phyloP scores from a whole-genome alignment of 768 basidiomycete species.

The Antrodiella citrinella region DNA sequence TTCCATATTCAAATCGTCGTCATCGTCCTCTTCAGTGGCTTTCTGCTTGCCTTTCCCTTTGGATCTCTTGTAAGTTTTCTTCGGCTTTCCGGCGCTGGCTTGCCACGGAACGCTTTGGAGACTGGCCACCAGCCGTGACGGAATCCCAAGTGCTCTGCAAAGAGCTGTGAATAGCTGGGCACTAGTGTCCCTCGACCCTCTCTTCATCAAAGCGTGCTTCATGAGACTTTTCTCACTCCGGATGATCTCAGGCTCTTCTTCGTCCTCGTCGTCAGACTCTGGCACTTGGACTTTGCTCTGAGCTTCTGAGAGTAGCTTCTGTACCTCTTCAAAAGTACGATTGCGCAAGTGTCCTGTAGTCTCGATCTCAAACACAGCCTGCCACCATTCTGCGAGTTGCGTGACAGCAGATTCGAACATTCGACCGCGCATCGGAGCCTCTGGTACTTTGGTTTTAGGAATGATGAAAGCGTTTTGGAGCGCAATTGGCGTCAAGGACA shows the following conservation, averaged over 20 bases:
- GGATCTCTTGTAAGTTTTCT: constrained; percentile 31
- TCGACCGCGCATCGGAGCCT: constrained; percentile 72
- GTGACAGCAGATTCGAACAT: constrained; percentile 79
- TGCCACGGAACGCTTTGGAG: constrained; percentile 93
- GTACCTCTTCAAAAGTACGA: constrained; percentile 70
- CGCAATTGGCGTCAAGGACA: constrained; percentile 76
- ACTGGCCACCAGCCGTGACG: constrained; percentile 81
- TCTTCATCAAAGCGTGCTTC: constrained; percentile 81
- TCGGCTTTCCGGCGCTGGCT: constrained; percentile 51
- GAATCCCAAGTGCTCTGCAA: constrained; percentile 79
- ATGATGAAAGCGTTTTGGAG: constrained; percentile 82
- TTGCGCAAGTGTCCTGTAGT: constrained; percentile 64
- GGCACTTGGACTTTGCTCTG: background rate
- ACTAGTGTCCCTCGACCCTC: constrained; percentile 77
- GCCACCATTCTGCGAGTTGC: constrained; percentile 83
- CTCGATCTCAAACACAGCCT: constrained; percentile 55
- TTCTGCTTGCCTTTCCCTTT: constrained; percentile 32
- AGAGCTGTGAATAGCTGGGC: constrained; percentile 89
- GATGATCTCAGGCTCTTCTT: constrained; percentile 56
- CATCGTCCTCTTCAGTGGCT: constrained; percentile 21
- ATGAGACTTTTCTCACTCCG: constrained; percentile 79
- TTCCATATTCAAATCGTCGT: constrained; percentile 32
- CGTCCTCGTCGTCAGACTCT: constrained; percentile 23
- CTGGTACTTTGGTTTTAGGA: constrained; percentile 74
- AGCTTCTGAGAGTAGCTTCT: constrained; percentile 19